Base-by-base conservation (phyloP, 1,284 basidiomycete genomes). In the Mycena citricolor region DNA sequence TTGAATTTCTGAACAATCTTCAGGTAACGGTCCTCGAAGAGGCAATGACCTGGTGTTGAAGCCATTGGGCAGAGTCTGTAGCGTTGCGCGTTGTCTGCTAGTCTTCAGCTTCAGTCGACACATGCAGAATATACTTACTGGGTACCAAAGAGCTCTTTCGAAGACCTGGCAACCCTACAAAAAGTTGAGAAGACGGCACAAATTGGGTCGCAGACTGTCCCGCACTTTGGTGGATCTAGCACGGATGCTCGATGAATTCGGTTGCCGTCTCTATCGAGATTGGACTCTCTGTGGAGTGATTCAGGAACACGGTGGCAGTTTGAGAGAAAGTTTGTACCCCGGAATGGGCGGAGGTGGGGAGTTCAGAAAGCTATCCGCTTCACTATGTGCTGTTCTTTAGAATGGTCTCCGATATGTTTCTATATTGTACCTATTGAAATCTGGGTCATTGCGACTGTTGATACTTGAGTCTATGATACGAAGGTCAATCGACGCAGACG, bases 1-100 rank as follows among this genome's bases (percentile, higher is more conserved):
- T 54, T 72, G 63, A 42, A 68, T 58, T 55, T 80, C 77, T 1
- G 65, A 59, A 42, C 57, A 61, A 2, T 31, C 32, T 11, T 42
- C 43, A 1, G 43, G 39, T 8, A 52, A 41, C 4, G 51, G 47
- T 7, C 51, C 51, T 14, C 38, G 51, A 7, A 52, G 28, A 16
- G 51, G 51, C 20, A 52, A 33, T 28, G 25, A 7, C n/a, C 32
- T 23, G 2, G 40, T 42, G 12, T 48, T 29, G 16, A 52, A 45
- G 4, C 40, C 37, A 14, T 39, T 42, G 8, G 46, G 50, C 19
- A 52, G 50, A 19, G 43, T 48, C 17, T 52, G 51, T 11, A 49
- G 36, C 4, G 47, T 44, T 8, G 16, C 20, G n/a, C 30, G 32
- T 42, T 30, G 37, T 16, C 46, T 39, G 24, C n/a, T 16, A 8